phyloP scores from a whole-genome alignment of 169 alveolate genomes.

The Eimeria necatrix region DNA sequence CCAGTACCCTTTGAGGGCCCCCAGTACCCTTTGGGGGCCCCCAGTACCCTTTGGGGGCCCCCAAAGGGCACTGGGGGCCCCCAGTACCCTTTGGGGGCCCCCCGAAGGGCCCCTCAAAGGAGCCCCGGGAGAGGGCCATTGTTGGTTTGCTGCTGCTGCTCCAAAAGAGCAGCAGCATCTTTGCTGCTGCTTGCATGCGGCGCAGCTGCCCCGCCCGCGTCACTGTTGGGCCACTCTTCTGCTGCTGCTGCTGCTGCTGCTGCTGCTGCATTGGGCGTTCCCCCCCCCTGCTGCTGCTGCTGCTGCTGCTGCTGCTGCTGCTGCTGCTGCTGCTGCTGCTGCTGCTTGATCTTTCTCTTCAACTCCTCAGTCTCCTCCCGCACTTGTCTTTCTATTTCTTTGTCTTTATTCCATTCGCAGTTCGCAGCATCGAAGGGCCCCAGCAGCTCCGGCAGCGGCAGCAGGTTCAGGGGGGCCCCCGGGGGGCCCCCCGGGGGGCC shows the following conservation, averaged over 20 bases:
- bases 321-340: conserved; percentile 41
- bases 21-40: not conserved
- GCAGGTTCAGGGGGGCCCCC: not conserved
- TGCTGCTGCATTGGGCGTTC: not conserved
- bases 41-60: too few species aligned
- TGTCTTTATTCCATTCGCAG: conserved; percentile 36
- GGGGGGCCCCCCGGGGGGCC: not conserved
- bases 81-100: too few species aligned
- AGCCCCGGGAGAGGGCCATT: too few species aligned
- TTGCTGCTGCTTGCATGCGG: not conserved
- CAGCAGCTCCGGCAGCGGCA: too few species aligned
- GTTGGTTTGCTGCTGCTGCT: conserved; percentile 3
- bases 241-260: not conserved
- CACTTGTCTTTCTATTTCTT: conserved; percentile 6
- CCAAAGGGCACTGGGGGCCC: too few species aligned
- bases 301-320: conserved; percentile 14
- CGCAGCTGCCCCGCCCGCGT: not conserved
- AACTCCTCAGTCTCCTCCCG: not conserved
- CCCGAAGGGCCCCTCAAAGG: too few species aligned
- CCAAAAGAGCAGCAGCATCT: not conserved
- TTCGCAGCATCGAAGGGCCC: not conserved
- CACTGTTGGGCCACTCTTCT: not conserved
- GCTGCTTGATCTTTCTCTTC: not conserved
- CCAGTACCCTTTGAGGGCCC: not conserved
- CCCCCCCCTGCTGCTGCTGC: not conserved